Percentiles rank a stretch among this genome's conserved stretches.
Evolutionary conservation across 306 rosid genomes (phyloP).

Genomic region (Cicer pinnatifidum): DNA sequence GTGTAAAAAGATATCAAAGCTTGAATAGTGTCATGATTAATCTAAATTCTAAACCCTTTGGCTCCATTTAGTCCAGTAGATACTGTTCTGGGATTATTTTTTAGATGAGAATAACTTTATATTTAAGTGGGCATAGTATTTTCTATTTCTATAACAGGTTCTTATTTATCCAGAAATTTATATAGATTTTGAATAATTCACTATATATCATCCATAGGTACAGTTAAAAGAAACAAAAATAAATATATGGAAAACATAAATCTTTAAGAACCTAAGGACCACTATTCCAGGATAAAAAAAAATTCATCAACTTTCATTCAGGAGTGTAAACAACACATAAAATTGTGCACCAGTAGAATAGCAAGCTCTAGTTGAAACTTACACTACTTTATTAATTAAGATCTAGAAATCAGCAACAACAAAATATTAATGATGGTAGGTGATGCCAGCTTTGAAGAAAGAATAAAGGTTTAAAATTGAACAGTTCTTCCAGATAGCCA

Average conservation of each 20-base stretch:
- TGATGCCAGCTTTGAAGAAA: slow-evolving; percentile 16
- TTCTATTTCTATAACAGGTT: slow-evolving; percentile 22
- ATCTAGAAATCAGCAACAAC: slow-evolving; percentile 24
- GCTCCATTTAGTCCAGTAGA: slow-evolving; percentile 15
- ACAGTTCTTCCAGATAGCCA: slow-evolving; percentile 16
- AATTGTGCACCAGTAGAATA: slow-evolving; percentile 12
- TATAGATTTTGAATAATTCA: neutral
- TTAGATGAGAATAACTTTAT: slow-evolving; percentile 18
- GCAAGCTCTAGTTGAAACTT: slow-evolving; percentile 13
- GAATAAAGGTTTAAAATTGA: slow-evolving; percentile 24
- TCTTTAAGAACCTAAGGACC: slow-evolving; percentile 1
- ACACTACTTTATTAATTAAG: slow-evolving; percentile 27
- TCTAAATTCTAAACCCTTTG: slow-evolving; percentile 28
- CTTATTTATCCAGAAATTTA: neutral
- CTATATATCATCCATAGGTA: neutral
- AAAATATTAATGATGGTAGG: slow-evolving; percentile 15
- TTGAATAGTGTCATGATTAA: slow-evolving; percentile 36
- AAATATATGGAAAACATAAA: slow-evolving; percentile 6
- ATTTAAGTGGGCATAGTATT: neutral
- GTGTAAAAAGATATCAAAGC: slow-evolving; percentile 22
- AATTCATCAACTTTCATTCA: slow-evolving; percentile 28
- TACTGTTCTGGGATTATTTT: slow-evolving; percentile 13
- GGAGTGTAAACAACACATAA: slow-evolving; percentile 17
- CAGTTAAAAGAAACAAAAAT: neutral
- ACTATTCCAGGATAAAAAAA: slow-evolving; percentile 25